Evolutionary conservation across 2,329 filamentous ascomycete genomes (phyloP).

Genomic region (Penicillium sp.): DNA sequence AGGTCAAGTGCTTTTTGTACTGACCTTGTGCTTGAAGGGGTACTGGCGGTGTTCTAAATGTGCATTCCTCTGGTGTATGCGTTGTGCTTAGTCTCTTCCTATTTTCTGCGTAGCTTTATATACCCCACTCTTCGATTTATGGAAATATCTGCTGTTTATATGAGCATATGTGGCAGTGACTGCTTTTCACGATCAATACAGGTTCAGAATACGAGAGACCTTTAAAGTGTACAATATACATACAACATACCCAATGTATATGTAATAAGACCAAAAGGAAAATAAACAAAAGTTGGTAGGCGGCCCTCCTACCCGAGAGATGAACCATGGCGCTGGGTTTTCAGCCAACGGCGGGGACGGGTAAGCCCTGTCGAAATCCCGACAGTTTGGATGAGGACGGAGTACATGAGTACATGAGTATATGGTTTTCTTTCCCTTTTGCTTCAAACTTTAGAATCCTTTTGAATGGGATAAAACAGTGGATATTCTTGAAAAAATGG

Average conservation of each 20-base stretch:
- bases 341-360: constrained; percentile 15
- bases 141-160: neutral
- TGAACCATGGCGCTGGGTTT: constrained; percentile 34
- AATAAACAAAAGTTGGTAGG: neutral
- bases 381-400: constrained; percentile 18
- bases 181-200: neutral
- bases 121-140: constrained; percentile 9
- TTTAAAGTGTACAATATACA: neutral
- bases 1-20: neutral
- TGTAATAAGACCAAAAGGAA: too few relatives aligned
- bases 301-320: constrained; percentile 18
- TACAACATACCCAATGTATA: too few relatives aligned
- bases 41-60: neutral
- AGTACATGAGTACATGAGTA: too few relatives aligned
- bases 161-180: neutral
- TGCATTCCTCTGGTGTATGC: neutral
- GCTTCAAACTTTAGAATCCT: neutral
- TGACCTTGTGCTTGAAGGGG: neutral
- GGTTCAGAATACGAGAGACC: neutral
- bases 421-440: neutral
- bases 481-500: too few relatives aligned
- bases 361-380: constrained; percentile 19
- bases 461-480: too few relatives aligned
- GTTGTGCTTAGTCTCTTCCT: neutral
- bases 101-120: constrained; percentile 4